Evolutionary conservation across 2,329 filamentous ascomycete genomes (phyloP).

Genomic region (Cladosporium sp.): DNA sequence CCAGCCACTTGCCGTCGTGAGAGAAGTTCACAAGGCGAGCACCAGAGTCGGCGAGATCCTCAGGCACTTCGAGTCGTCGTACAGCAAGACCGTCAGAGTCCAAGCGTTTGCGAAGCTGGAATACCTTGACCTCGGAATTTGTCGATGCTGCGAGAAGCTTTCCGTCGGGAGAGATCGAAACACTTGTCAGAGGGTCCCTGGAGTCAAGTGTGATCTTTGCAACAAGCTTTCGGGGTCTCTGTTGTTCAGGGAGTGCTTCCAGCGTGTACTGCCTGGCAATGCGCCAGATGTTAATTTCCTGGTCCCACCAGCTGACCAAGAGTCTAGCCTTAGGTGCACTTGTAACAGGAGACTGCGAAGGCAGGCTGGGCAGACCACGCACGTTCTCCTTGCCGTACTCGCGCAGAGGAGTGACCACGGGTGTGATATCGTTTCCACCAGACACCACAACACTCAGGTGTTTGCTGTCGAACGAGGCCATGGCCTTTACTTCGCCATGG

Average conservation of each 20-base stretch:
- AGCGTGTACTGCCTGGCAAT: slow-evolving; percentile 46
- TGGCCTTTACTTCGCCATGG: slow-evolving; percentile 90
- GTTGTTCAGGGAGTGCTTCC: slow-evolving; percentile 22
- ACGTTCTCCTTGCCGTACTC: slow-evolving; percentile 79
- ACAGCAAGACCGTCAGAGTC: slow-evolving; percentile 58
- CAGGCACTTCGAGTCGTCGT: slow-evolving; percentile 67
- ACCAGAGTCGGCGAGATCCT: slow-evolving; percentile 58
- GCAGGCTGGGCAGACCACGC: slow-evolving; percentile 77
- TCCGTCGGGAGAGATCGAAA: slow-evolving; percentile 73
- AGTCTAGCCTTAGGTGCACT: slow-evolving; percentile 74
- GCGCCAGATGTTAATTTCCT: slow-evolving; percentile 81
- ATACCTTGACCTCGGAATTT: slow-evolving; percentile 31
- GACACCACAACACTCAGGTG: slow-evolving; percentile 85
- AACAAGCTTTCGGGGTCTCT: slow-evolving; percentile 32
- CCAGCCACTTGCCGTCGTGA: slow-evolving; percentile 69
- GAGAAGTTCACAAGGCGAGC: slow-evolving; percentile 71
- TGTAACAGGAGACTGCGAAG: slow-evolving; percentile 71
- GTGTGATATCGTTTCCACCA: slow-evolving; percentile 83
- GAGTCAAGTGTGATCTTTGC: slow-evolving; percentile 44
- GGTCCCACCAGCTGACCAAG: slow-evolving; percentile 89
- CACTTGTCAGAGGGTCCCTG: slow-evolving; percentile 70
- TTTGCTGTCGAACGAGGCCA: slow-evolving; percentile 84
- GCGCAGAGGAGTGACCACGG: slow-evolving; percentile 77
- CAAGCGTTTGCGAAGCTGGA: slow-evolving; percentile 31
- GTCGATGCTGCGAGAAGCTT: slow-evolving; percentile 67